A percentile compares a stretch with the other conserved stretches of the same genome.
Conservation (phyloP, 2,329 filamentous ascomycete genomes). For the Penicillium sp. region DNA sequence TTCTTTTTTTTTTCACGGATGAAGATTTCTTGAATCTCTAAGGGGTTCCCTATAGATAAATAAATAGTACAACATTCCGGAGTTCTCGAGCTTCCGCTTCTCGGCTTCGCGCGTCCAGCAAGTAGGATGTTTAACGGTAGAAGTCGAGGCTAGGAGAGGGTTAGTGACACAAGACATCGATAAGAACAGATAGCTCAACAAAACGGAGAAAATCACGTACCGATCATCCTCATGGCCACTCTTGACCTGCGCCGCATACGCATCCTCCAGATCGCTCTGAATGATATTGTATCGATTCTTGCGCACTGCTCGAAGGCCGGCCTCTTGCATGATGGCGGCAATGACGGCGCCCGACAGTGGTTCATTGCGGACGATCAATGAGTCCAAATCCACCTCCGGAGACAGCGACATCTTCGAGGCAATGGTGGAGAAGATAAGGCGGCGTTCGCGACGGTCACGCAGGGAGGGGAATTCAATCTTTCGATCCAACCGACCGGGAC, state of each 20-base stretch:
- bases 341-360: constrained; percentile 93
- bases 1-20: background rate
- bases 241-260: constrained; percentile 96
- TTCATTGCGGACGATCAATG: constrained; percentile 92
- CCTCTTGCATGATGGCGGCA: constrained; percentile 98
- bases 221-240: constrained; percentile 63
- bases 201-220: constrained; percentile 27
- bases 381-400: constrained; percentile 93
- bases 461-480: constrained; percentile 99
- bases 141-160: constrained; percentile 73
- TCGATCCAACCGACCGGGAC: constrained; percentile 88
- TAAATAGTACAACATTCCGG: constrained; percentile 28
- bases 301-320: constrained; percentile 82
- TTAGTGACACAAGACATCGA: constrained; percentile 36
- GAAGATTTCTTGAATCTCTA: background rate
- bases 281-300: constrained; percentile 99
- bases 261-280: constrained; percentile 91
- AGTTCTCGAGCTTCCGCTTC: constrained; percentile 18
- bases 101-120: constrained; percentile 5
- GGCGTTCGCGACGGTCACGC: constrained; percentile 85
- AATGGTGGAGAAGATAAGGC: constrained; percentile 96
- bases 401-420: constrained; percentile 94
- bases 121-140: constrained; percentile 54
- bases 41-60: constrained; percentile 1
- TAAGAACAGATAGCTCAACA: background rate